Percentiles rank a stretch among this genome's conserved stretches.
These are phyloP conservation scores for Bjerkandera adusta DNA, from an alignment of 1,284 basidiomycete genomes.

Conservation along the genomic window DNA sequence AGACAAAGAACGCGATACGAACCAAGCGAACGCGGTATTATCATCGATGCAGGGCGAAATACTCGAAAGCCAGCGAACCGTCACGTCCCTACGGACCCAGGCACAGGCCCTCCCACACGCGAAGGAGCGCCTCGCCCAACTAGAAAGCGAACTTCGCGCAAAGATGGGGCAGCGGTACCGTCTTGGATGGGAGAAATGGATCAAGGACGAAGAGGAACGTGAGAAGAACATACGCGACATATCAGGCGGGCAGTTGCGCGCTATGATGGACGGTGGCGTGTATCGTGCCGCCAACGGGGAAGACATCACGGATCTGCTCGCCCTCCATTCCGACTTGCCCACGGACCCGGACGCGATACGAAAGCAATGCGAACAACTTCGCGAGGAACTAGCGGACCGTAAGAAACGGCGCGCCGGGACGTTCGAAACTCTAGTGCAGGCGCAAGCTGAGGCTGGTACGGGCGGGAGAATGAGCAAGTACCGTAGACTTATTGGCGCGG, in stretches of 20 bases:
- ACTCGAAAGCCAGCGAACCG: constrained; percentile 79
- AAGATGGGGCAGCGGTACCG: constrained; percentile 83
- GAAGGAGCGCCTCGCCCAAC: constrained; percentile 54
- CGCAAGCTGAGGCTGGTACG: constrained; percentile 88
- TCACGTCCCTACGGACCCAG: constrained; percentile 68
- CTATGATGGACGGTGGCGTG: constrained; percentile 22
- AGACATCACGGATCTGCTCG: constrained; percentile 62
- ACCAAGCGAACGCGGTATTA: constrained; percentile 87
- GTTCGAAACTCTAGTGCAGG: constrained; percentile 75
- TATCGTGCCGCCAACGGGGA: constrained; percentile 44
- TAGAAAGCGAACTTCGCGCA: constrained; percentile 66
- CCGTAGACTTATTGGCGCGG: constrained; percentile 80
- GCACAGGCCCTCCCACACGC: constrained; percentile 69
- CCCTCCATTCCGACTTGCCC: constrained; percentile 55
- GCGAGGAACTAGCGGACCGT: constrained; percentile 64
- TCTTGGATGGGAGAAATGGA: constrained; percentile 90
- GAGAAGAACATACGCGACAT: constrained; percentile 63
- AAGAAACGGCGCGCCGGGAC: constrained; percentile 65
- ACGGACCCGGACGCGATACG: constrained; percentile 56
- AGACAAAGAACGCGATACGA: constrained; percentile 90
- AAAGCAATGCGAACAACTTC: constrained; percentile 56
- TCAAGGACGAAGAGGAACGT: constrained; percentile 79
- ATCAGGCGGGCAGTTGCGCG: constrained; percentile 47
- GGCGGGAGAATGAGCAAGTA: constrained; percentile 87
- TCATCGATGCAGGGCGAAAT: constrained; percentile 92